These are phyloP conservation scores for Verticillium nubilum DNA, from an alignment of 2,329 filamentous ascomycete species.

Conservation along the genomic window DNA sequence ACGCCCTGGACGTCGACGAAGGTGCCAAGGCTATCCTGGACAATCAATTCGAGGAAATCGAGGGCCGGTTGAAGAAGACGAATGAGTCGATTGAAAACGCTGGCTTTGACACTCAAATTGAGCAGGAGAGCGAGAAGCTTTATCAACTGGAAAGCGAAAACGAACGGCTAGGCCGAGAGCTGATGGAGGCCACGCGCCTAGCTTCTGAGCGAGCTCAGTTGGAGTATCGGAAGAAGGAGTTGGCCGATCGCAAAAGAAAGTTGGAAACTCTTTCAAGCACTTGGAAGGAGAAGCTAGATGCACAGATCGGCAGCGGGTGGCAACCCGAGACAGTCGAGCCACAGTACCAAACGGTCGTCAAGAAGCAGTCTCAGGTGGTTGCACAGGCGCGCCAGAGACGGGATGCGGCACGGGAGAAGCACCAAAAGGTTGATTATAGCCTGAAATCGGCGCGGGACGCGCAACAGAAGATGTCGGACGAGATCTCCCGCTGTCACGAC, in stretches of 20 bases:
- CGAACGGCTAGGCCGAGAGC: constrained; percentile 69
- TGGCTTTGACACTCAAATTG: constrained; percentile 66
- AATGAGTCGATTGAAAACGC: constrained; percentile 58
- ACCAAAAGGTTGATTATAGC: constrained; percentile 71
- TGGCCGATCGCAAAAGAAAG: constrained; percentile 66
- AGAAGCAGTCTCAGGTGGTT: constrained; percentile 51
- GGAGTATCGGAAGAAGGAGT: constrained; percentile 75
- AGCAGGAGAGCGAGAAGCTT: constrained; percentile 59
- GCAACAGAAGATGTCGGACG: constrained; percentile 56
- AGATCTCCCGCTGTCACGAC: constrained; percentile 56
- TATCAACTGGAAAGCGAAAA: constrained; percentile 66
- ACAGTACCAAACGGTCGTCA: constrained; percentile 60
- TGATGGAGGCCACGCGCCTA: constrained; percentile 75
- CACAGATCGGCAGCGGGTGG: constrained; percentile 63
- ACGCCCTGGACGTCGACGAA: constrained; percentile 78
- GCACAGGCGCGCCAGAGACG: constrained; percentile 63
- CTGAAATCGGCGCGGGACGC: constrained; percentile 61
- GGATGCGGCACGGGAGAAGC: constrained; percentile 64
- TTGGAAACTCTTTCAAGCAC: constrained; percentile 73
- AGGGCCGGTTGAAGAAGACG: constrained; percentile 54
- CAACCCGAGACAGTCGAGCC: constrained; percentile 62
- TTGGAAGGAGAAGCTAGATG: constrained; percentile 64
- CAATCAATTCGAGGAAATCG: constrained; percentile 64
- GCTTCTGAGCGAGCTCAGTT: constrained; percentile 80
- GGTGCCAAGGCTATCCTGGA: constrained; percentile 75